These are phyloP conservation scores for Graphiopsis chlorocephala DNA, from an alignment of 2,329 filamentous ascomycete species.

Conservation along the genomic window DNA sequence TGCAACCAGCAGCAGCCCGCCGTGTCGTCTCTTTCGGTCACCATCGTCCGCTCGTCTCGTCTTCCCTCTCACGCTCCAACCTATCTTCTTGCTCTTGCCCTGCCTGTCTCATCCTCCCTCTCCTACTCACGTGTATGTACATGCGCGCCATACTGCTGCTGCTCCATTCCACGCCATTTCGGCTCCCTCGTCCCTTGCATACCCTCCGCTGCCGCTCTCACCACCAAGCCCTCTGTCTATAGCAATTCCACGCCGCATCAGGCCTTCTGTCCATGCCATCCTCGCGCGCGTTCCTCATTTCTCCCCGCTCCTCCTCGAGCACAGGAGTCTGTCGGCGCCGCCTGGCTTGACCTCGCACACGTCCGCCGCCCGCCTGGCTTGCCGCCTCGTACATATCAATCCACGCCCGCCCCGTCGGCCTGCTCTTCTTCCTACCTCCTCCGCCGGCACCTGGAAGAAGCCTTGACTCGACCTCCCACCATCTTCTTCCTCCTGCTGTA, in stretches of 20 bases:
- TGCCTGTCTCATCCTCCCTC: not conserved
- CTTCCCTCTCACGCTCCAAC: not conserved
- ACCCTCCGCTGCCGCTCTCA: constrained; percentile 4
- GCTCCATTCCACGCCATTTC: constrained; percentile 16
- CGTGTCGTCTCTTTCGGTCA: not conserved
- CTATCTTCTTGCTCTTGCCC: not conserved
- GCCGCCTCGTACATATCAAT: constrained; percentile 13
- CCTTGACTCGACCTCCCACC: not conserved
- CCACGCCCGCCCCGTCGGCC: not conserved
- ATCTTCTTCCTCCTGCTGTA: constrained; percentile 1
- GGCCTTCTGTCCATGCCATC: constrained; percentile 10
- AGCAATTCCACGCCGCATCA: not conserved
- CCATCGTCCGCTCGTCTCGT: not conserved
- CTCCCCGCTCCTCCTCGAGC: constrained; percentile 11
- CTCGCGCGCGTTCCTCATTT: constrained; percentile 9
- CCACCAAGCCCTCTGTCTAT: constrained; percentile 1
- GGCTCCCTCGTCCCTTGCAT: constrained; percentile 15
- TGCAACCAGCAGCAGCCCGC: not conserved
- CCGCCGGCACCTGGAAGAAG: not conserved
- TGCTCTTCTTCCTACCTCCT: constrained; percentile 5
- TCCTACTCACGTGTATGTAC: not conserved
- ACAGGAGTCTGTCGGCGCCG: constrained; percentile 8
- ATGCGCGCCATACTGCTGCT: constrained; percentile 5
- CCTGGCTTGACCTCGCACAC: constrained; percentile 14
- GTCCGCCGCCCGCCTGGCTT: constrained; percentile 10